phyloP scores from a whole-genome alignment of 495 filamentous ascomycete species.

The Lepraria neglecta region DNA sequence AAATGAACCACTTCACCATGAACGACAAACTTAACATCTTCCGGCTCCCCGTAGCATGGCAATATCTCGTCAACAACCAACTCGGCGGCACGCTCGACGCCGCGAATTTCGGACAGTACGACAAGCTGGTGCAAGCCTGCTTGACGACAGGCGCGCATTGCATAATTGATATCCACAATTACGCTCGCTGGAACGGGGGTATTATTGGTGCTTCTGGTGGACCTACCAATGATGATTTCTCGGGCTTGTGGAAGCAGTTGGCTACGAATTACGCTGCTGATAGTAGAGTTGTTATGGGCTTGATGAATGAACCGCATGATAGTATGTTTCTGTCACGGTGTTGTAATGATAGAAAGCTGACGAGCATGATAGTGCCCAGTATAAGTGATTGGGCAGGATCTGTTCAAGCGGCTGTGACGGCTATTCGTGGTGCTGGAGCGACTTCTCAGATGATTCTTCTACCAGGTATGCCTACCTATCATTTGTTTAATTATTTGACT shows the following conservation, averaged over 20 bases:
- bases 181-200: conserved; percentile 52
- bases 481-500: conserved; percentile 14
- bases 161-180: conserved; percentile 57
- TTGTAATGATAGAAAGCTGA: not conserved
- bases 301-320: conserved; percentile 59
- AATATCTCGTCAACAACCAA: conserved; percentile 48
- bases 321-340: conserved; percentile 15
- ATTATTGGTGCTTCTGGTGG: conserved; percentile 44
- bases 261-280: conserved; percentile 47
- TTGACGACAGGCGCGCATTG: conserved; percentile 49
- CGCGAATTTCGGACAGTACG: conserved; percentile 47
- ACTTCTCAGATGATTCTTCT: conserved; percentile 49
- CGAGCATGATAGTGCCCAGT: conserved; percentile 37
- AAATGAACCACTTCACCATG: conserved; percentile 53
- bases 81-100: conserved; percentile 45
- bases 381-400: conserved; percentile 46
- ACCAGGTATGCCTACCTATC: conserved; percentile 32
- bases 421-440: conserved; percentile 53
- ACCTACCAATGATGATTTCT: conserved; percentile 50
- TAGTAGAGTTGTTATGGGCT: conserved; percentile 50
- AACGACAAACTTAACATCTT: conserved; percentile 50
- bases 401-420: conserved; percentile 50
- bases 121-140: conserved; percentile 53
- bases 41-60: conserved; percentile 51
- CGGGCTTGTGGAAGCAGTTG: conserved; percentile 50